Percentiles rank a stretch among this genome's conserved stretches.
phyloP scores from a whole-genome alignment of 441 rosid species.

The Syzygium malaccense region DNA sequence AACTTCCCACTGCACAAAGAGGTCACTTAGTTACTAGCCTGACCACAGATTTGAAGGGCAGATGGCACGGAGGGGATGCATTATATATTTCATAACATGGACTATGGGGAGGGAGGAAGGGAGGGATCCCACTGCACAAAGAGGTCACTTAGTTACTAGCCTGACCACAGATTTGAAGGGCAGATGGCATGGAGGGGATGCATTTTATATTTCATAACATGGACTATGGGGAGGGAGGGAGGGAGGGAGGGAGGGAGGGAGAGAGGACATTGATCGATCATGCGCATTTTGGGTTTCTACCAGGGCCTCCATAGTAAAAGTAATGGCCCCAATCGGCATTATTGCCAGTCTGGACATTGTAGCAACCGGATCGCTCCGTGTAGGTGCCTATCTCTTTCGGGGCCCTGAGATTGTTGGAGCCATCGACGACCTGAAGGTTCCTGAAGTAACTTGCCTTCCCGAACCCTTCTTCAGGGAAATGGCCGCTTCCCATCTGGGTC shows the following conservation, averaged over 20 bases:
- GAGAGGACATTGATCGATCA: slow-evolving; percentile 1
- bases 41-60: background rate
- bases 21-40: slow-evolving; percentile 19
- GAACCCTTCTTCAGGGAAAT: slow-evolving; percentile 91
- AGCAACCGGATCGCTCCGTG: slow-evolving; percentile 91
- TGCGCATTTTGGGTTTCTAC: slow-evolving; percentile 74
- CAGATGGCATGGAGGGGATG: background rate
- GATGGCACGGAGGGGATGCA: background rate
- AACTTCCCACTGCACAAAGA: slow-evolving; percentile 45
- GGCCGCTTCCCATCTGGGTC: slow-evolving; percentile 98
- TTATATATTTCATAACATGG: slow-evolving; percentile 2
- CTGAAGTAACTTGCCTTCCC: slow-evolving; percentile 90
- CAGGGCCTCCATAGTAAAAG: slow-evolving; percentile 98
- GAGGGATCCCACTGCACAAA: no score
- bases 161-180: background rate
- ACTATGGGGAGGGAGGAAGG: background rate
- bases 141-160: slow-evolving; percentile 21
- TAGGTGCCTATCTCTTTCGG: slow-evolving; percentile 84
- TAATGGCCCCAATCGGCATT: slow-evolving; percentile 97
- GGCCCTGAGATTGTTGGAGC: slow-evolving; percentile 85
- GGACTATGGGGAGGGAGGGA: slow-evolving; percentile 26
- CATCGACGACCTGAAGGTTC: slow-evolving; percentile 86
- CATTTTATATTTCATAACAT: slow-evolving; percentile 19
- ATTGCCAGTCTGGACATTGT: slow-evolving; percentile 78
- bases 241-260: background rate